phyloP scores from a whole-genome alignment of 345 rosid genomes.

The Arabidopsis suecica region DNA sequence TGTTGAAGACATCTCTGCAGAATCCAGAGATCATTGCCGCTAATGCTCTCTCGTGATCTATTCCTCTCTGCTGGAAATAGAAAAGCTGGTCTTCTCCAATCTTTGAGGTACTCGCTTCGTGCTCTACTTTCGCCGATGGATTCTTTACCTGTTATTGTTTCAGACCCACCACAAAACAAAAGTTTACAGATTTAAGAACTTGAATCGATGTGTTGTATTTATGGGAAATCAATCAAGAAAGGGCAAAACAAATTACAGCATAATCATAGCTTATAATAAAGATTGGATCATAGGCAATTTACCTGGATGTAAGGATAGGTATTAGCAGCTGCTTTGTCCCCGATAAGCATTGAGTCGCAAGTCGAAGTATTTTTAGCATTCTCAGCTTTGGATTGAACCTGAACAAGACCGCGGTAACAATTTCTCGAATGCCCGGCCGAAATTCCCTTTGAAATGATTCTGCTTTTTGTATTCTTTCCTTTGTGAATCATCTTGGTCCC shows the following conservation, averaged over 20 bases:
- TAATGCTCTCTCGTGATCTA: conserved; percentile 94
- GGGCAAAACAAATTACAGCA: not conserved
- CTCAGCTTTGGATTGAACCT: conserved; percentile 90
- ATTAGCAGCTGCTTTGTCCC: conserved; percentile 92
- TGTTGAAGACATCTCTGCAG: conserved; percentile 88
- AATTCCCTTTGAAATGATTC: conserved; percentile 93
- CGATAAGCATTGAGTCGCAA: conserved; percentile 97
- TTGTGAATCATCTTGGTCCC: conserved; percentile 98
- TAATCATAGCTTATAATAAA: not conserved
- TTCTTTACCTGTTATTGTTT: conserved; percentile 70
- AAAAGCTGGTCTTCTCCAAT: conserved; percentile 92
- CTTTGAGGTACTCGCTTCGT: conserved; percentile 97
- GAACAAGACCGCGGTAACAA: conserved; percentile 96
- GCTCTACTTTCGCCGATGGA: conserved; percentile 87
- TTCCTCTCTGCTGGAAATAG: conserved; percentile 97
- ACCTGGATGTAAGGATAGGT: conserved; percentile 99
- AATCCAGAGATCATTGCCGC: conserved; percentile 97
- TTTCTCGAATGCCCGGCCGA: conserved; percentile 78
- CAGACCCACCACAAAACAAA: not conserved
- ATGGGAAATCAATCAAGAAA: not conserved
- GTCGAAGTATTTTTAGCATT: conserved; percentile 88
- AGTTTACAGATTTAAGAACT: conserved; percentile 9
- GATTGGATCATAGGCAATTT: not conserved
- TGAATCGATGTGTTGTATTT: not conserved
- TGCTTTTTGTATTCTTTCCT: conserved; percentile 84